These are phyloP conservation scores for Dendryphion nanum DNA, from an alignment of 2,329 filamentous ascomycete species.

Conservation along the genomic window DNA sequence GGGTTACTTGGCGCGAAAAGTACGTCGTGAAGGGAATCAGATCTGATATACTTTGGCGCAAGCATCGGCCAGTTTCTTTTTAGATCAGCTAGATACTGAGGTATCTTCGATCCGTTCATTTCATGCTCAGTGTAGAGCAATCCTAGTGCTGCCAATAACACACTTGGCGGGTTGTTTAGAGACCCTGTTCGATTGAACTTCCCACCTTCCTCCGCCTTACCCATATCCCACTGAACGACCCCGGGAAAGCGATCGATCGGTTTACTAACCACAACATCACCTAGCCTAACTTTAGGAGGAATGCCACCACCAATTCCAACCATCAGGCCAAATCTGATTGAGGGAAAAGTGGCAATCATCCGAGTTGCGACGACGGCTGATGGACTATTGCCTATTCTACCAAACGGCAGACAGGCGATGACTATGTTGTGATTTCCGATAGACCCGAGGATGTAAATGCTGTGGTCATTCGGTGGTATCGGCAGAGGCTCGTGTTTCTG, in stretches of 20 bases:
- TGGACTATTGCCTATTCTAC: neutral
- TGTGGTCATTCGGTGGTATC: constrained; percentile 2
- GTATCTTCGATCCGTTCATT: neutral
- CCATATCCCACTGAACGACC: constrained; percentile 1
- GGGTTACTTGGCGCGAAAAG: neutral
- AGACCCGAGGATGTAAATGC: neutral
- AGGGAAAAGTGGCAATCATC: constrained; percentile 1
- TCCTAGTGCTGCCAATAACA: neutral
- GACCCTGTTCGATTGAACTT: constrained; percentile 1
- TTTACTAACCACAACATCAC: neutral
- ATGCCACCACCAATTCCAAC: constrained; percentile 2
- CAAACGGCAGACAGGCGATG: neutral
- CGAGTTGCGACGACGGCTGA: neutral
- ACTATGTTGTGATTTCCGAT: constrained; percentile 2
- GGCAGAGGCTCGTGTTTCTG: constrained; percentile 1
- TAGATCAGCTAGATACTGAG: neutral
- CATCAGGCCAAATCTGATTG: constrained; percentile 1
- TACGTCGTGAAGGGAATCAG: neutral
- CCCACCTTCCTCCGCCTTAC: constrained; percentile 1
- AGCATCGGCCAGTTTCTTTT: neutral
- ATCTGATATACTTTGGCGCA: neutral
- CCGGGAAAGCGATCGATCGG: constrained; percentile 1
- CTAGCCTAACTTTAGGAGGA: constrained; percentile 1
- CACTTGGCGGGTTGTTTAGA: neutral
- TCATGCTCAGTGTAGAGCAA: neutral